Conservation (phyloP, 2,329 filamentous ascomycete genomes). For the Ophiostoma perfectum region DNA sequence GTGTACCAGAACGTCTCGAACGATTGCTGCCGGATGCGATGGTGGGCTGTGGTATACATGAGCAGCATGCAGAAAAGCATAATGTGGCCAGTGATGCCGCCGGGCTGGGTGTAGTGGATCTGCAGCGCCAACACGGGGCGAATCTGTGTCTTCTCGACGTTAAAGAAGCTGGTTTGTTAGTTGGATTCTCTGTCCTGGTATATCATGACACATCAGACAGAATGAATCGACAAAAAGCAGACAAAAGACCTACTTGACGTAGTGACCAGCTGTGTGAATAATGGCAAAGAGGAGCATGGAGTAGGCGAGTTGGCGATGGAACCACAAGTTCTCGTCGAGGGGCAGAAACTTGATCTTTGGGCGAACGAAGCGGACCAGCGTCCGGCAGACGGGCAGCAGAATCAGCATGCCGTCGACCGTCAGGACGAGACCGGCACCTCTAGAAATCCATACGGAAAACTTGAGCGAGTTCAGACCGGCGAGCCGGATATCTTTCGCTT, state of each 20-base stretch:
- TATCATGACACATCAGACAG: no score
- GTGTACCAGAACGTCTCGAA: slow-evolving; percentile 99
- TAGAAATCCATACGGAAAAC: slow-evolving; percentile 93
- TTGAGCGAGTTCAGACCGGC: slow-evolving; percentile 72
- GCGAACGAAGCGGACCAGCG: slow-evolving; percentile 74
- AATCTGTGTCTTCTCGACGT: slow-evolving; percentile 80
- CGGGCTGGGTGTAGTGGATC: slow-evolving; percentile 85
- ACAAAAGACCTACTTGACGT: slow-evolving; percentile 79
- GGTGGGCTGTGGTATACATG: slow-evolving; percentile 94
- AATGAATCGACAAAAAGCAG: not conserved
- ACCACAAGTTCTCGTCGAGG: slow-evolving; percentile 95
- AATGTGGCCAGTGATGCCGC: slow-evolving; percentile 90
- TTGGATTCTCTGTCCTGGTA: not conserved
- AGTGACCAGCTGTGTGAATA: slow-evolving; percentile 74
- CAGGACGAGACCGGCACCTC: slow-evolving; percentile 83
- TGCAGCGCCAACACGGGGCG: slow-evolving; percentile 74
- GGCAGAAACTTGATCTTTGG: slow-evolving; percentile 85
- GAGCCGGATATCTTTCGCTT: slow-evolving; percentile 61
- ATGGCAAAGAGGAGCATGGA: slow-evolving; percentile 76
- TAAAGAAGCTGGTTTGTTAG: slow-evolving; percentile 66
- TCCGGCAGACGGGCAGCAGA: slow-evolving; percentile 89
- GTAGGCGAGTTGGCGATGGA: slow-evolving; percentile 93
- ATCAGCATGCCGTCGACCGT: slow-evolving; percentile 83
- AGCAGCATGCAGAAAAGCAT: slow-evolving; percentile 99
- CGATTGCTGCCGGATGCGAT: slow-evolving; percentile 89